Evolutionary conservation across 108 stramenopile genomes (phyloP).

Genomic region (Skeletonema menzelii): DNA sequence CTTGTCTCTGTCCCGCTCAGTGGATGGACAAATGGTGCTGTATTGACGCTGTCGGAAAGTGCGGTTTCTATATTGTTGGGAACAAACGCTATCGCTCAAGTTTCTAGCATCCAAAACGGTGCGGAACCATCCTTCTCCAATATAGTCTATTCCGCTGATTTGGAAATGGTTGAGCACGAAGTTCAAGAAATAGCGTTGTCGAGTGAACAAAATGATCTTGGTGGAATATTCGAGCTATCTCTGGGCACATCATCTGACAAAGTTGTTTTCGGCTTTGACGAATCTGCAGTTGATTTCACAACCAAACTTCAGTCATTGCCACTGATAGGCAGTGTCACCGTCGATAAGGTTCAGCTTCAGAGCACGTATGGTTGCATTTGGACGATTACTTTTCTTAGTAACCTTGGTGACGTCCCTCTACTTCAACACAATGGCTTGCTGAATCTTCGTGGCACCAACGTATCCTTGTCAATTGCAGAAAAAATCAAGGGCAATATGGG

Average conservation of each 20-base stretch:
- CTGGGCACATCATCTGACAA: constrained; percentile 6
- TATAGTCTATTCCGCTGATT: constrained; percentile 24
- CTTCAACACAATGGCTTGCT: constrained; percentile 36
- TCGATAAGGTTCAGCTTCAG: not conserved
- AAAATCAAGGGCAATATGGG: constrained; percentile 26
- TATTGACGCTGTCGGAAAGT: constrained; percentile 11
- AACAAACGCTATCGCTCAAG: constrained; percentile 15
- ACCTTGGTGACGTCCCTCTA: constrained; percentile 57
- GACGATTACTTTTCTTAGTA: constrained; percentile 48
- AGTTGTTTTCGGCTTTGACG: constrained; percentile 21
- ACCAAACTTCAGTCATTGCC: constrained; percentile 44
- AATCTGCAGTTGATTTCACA: constrained; percentile 40
- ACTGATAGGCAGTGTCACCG: constrained; percentile 41
- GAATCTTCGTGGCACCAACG: constrained; percentile 28
- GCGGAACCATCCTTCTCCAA: constrained; percentile 30
- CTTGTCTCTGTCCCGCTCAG: constrained; percentile 14
- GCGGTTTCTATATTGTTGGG: constrained; percentile 20
- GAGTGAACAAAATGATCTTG: constrained; percentile 22
- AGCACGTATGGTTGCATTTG: constrained; percentile 28
- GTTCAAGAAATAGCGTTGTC: constrained; percentile 28
- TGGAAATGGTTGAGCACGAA: constrained; percentile 16
- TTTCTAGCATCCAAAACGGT: constrained; percentile 22
- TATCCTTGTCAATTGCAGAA: constrained; percentile 34
- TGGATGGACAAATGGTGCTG: constrained; percentile 39
- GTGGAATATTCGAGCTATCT: constrained; percentile 32